Percentiles rank a stretch among this genome's conserved stretches.
phyloP scores from a whole-genome alignment of 2,329 filamentous ascomycete species.

The Cercospora berteroae region DNA sequence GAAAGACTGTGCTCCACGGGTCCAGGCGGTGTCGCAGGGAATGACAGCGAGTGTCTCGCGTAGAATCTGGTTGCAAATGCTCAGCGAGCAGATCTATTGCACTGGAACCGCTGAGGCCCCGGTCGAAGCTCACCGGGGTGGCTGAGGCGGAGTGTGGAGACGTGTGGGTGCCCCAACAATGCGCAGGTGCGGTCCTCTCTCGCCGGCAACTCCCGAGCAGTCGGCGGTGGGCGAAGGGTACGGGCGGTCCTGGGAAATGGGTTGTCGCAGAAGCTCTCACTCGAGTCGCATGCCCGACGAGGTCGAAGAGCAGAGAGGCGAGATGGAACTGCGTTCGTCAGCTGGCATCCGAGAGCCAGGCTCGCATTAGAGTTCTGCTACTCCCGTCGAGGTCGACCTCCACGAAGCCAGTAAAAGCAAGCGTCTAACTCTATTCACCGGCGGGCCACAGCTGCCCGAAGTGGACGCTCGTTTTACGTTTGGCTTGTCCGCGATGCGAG shows the following conservation, averaged over 20 bases:
- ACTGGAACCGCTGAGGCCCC: neutral
- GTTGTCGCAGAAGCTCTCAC: constrained; percentile 1
- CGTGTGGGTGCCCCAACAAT: neutral
- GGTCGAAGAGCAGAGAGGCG: constrained; percentile 9
- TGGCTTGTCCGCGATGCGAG: constrained; percentile 11
- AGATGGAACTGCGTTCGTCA: constrained; percentile 25
- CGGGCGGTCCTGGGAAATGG: neutral
- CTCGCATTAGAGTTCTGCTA: constrained; percentile 27
- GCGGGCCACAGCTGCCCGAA: constrained; percentile 23
- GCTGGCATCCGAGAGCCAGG: constrained; percentile 23
- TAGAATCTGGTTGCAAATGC: neutral
- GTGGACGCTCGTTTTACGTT: constrained; percentile 20
- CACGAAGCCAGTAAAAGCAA: constrained; percentile 23
- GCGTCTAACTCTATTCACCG: constrained; percentile 28
- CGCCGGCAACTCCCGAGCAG: neutral
- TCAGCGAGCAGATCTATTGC: neutral
- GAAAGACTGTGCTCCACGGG: neutral
- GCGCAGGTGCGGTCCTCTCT: neutral
- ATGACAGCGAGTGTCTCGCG: neutral
- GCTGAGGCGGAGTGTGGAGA: neutral
- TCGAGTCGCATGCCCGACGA: neutral
- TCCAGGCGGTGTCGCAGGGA: neutral
- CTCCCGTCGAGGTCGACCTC: constrained; percentile 16
- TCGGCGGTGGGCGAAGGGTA: neutral
- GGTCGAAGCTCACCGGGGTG: neutral